Conservation (phyloP, 345 rosid species). For the Melastoma malabathricum region DNA sequence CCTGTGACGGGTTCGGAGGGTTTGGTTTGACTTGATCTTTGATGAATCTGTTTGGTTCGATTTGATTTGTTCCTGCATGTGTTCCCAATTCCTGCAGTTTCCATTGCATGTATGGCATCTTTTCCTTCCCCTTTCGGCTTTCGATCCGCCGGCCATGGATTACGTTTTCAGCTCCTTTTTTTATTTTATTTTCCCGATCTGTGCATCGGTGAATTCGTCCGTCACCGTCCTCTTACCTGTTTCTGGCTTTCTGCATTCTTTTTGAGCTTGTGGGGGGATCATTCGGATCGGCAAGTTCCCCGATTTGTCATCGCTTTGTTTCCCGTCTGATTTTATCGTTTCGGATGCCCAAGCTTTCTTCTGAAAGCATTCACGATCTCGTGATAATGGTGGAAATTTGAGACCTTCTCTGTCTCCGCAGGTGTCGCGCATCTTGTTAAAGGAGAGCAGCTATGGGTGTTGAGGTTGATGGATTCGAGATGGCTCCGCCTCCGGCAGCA, state of each 20-base stretch:
- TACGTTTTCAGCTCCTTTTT: background rate
- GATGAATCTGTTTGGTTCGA: no score
- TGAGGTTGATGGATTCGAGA: constrained; percentile 64
- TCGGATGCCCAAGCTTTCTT: background rate
- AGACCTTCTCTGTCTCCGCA: background rate
- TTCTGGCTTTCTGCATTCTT: background rate
- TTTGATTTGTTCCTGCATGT: no score
- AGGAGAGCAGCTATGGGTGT: constrained; percentile 43
- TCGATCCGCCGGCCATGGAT: background rate
- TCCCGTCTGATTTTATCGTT: no score
- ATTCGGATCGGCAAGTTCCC: no score
- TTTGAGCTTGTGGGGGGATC: no score
- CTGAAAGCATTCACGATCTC: background rate
- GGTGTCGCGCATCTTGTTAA: background rate
- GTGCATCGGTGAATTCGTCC: background rate
- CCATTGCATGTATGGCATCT: no score
- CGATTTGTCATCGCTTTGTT: no score
- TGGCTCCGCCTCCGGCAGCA: constrained; percentile 45
- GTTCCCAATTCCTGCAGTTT: no score
- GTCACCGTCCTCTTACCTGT: background rate
- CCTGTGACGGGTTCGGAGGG: no score
- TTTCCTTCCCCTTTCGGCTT: background rate
- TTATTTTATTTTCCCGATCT: background rate
- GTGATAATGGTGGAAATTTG: background rate
- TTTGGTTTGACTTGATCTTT: no score